phyloP scores from a whole-genome alignment of 2,329 filamentous ascomycete species.

The Pseudogymnoascus sp. region DNA sequence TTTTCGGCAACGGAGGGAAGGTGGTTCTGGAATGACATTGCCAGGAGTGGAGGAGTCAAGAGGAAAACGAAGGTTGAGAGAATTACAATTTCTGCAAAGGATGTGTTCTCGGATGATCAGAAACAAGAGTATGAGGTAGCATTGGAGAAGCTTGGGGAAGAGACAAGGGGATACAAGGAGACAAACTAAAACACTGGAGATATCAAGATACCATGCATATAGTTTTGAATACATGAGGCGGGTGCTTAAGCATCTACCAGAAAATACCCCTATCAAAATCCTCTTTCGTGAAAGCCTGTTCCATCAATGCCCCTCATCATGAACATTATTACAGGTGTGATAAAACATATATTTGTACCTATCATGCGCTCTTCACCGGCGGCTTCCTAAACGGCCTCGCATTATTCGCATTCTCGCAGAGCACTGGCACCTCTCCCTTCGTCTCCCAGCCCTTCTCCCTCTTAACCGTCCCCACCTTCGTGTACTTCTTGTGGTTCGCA shows the following conservation, averaged over 20 bases:
- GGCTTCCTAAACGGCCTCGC: constrained; percentile 46
- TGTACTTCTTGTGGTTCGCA: constrained; percentile 69
- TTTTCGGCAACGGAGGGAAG: constrained; percentile 67
- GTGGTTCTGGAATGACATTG: constrained; percentile 88
- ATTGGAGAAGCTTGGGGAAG: constrained; percentile 53
- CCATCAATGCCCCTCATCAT: not conserved
- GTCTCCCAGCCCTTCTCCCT: constrained; percentile 54
- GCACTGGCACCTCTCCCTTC: constrained; percentile 37
- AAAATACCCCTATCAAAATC: not conserved
- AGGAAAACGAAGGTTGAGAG: constrained; percentile 39
- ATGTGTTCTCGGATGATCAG: constrained; percentile 32
- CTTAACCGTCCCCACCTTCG: constrained; percentile 67
- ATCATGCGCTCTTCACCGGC: constrained; percentile 37
- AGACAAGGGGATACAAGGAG: constrained; percentile 26
- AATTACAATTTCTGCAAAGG: constrained; percentile 33
- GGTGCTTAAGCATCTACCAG: not conserved
- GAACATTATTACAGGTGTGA: not conserved
- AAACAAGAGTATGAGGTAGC: constrained; percentile 42
- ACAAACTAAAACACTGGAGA: not conserved
- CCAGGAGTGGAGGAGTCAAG: constrained; percentile 44
- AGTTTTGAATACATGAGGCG: not conserved
- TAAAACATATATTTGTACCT: not conserved
- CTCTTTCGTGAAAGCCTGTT: not conserved
- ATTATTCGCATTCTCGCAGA: constrained; percentile 66
- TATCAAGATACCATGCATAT: constrained; percentile 7